phyloP scores from a whole-genome alignment of 2,329 filamentous ascomycete species.

The Hypoxylon sp. region DNA sequence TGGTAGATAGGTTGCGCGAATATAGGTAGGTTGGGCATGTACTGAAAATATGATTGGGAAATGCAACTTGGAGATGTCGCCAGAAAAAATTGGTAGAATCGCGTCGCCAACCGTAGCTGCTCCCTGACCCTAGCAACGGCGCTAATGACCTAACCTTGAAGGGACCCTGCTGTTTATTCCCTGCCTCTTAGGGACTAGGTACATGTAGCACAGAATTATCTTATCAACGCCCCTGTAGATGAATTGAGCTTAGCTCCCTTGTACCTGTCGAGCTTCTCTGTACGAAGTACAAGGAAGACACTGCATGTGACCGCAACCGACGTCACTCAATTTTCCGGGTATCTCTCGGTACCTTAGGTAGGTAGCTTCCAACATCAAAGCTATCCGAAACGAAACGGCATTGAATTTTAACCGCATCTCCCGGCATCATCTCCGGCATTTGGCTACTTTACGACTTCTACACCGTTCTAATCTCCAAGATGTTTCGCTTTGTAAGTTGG shows the following conservation, averaged over 20 bases:
- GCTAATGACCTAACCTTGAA: background rate
- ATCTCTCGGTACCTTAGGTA: too few relatives aligned
- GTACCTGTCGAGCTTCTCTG: slow-evolving; percentile 2
- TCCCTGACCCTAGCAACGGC: slow-evolving; percentile 33
- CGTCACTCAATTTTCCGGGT: slow-evolving; percentile 30
- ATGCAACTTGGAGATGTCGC: slow-evolving; percentile 15
- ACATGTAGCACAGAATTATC: background rate
- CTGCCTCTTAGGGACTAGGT: background rate
- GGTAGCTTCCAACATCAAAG: slow-evolving; percentile 30
- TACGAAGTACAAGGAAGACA: background rate
- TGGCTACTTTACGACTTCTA: background rate
- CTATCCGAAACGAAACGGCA: slow-evolving; percentile 41
- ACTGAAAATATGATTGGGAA: background rate
- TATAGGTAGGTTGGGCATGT: slow-evolving; percentile 24
- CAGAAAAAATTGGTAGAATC: slow-evolving; percentile 11
- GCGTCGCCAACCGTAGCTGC: background rate
- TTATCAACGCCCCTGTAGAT: background rate
- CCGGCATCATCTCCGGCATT: slow-evolving; percentile 4
- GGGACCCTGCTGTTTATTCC: background rate
- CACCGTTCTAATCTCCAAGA: slow-evolving; percentile 45
- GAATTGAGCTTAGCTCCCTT: background rate
- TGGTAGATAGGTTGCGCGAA: slow-evolving; percentile 16
- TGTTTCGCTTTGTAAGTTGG: slow-evolving; percentile 62
- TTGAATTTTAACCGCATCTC: slow-evolving; percentile 33
- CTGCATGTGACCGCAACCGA: slow-evolving; percentile 24